Base-by-base conservation (phyloP, 352 stramenopile genomes). In the Sclerospora graminicola region DNA sequence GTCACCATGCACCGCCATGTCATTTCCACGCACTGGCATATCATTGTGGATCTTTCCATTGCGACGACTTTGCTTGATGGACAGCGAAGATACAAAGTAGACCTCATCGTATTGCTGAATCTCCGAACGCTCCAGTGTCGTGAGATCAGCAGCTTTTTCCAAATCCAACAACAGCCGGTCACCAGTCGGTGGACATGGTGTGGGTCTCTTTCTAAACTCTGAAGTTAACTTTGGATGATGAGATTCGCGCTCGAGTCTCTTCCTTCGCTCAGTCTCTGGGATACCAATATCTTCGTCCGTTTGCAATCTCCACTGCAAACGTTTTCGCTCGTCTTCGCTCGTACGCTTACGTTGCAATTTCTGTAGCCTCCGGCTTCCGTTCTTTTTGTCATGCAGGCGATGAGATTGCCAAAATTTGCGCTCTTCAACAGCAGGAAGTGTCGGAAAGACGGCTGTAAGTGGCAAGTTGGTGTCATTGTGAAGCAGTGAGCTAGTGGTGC, bases 61-160 rank as follows among this genome's bases (percentile, higher is more conserved):
- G 31, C 47, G 50, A 0, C 67, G 61, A 27, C 29, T 54, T 20
- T 42, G 45, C 44, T 76, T 80, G 37, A 71, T 38, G 2, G 45
- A 26, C 29, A 60, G 38, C 5, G 49, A 63, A 11, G 66, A 73
- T 14, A 69, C 54, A 49, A 77, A 89, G 44, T 60, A 61, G 18
- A 87, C 56, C 18, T 74, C 61, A 2, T 63, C 49, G 41, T 72
- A 77, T 33, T 60, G 39, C 5, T 63, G 29, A 35, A 89, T 68
- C 48, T 89, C 74, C 32, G 48, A 30, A 21, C 63, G 45, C 23
- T 89, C 78, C 4, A 72, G 59, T 2, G 34, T 8, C 2, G 64
- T 82, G 29, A 87, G 63, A 20, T 85, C 61, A 2, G n/a, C 33
- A 3, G 45, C 34, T 41, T 45, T 41, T 13, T 41, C 37, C 20